A percentile compares a stretch with the other conserved stretches of the same genome.
Conservation (phyloP, 2,329 filamentous ascomycete species). For the Aureobasidium lini region DNA sequence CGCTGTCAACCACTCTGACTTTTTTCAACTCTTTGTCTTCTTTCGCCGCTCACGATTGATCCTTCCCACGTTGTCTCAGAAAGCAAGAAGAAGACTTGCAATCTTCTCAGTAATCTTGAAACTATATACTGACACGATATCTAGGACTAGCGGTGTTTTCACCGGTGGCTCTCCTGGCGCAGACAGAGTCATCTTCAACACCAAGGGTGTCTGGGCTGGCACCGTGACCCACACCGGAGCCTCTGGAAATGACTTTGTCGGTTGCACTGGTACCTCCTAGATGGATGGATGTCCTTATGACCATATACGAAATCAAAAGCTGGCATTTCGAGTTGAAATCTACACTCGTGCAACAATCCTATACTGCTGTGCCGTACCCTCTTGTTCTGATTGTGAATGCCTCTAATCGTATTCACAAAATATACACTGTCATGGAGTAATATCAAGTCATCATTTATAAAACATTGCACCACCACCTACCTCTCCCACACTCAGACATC, state of each 20-base stretch:
- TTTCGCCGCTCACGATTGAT: too few relatives aligned
- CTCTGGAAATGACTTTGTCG: constrained; percentile 60
- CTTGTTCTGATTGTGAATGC: too few relatives aligned
- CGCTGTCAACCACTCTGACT: too few relatives aligned
- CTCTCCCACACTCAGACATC: background rate
- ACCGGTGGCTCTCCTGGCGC: constrained; percentile 56
- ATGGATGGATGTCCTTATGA: background rate
- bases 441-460: background rate
- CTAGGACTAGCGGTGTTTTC: constrained; percentile 34
- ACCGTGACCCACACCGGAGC: constrained; percentile 65
- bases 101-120: too few relatives aligned
- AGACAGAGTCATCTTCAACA: constrained; percentile 60
- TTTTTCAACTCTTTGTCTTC: too few relatives aligned
- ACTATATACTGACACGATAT: background rate
- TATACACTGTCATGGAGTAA: too few relatives aligned
- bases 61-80: too few relatives aligned
- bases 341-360: too few relatives aligned
- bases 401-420: too few relatives aligned
- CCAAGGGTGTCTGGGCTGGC: constrained; percentile 49
- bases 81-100: too few relatives aligned
- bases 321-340: background rate
- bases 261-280: constrained; percentile 42
- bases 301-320: constrained; percentile 1
- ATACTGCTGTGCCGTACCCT: too few relatives aligned
- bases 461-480: background rate